Conservation (phyloP, 1,284 basidiomycete genomes). For the Moesziomyces antarcticus region DNA sequence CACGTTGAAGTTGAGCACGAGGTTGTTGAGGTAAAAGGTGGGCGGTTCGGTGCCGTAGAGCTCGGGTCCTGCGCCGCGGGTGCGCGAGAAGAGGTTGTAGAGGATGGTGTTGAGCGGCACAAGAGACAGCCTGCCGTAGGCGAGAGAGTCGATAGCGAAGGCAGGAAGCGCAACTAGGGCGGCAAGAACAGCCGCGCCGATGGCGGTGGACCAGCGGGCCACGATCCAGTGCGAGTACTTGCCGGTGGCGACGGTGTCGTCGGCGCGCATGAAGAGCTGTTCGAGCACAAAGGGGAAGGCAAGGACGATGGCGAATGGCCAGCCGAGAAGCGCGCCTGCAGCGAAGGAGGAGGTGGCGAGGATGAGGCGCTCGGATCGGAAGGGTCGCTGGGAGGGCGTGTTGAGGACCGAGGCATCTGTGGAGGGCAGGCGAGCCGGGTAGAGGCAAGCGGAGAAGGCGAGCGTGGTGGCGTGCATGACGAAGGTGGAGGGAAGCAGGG, state of each 20-base stretch:
- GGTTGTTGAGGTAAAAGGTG: slow-evolving; percentile 69
- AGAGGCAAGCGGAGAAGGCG: slow-evolving; percentile 81
- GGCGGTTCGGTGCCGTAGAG: slow-evolving; percentile 92
- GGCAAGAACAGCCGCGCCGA: slow-evolving; percentile 74
- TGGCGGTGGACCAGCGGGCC: slow-evolving; percentile 75
- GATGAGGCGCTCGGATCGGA: slow-evolving; percentile 58
- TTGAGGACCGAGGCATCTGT: slow-evolving; percentile 33
- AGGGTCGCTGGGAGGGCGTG: slow-evolving; percentile 35
- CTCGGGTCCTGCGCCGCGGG: slow-evolving; percentile 79
- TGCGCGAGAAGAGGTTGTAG: slow-evolving; percentile 84
- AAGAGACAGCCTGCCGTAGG: slow-evolving; percentile 82
- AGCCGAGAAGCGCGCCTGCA: slow-evolving; percentile 86
- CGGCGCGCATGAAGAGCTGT: slow-evolving; percentile 83
- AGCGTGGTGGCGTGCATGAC: slow-evolving; percentile 90
- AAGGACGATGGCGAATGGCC: slow-evolving; percentile 91
- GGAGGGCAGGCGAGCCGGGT: slow-evolving; percentile 71
- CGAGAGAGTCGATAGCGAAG: slow-evolving; percentile 76
- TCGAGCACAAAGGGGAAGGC: slow-evolving; percentile 90
- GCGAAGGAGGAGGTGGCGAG: slow-evolving; percentile 80
- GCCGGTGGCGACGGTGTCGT: slow-evolving; percentile 54
- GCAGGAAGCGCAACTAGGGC: slow-evolving; percentile 74
- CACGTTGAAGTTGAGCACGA: slow-evolving; percentile 92
- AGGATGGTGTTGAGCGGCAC: slow-evolving; percentile 92
- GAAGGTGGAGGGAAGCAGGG: slow-evolving; percentile 82
- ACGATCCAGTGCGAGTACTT: slow-evolving; percentile 20